Evolutionary conservation across 169 alveolate genomes (phyloP).

Genomic region (Amoebophrya sp.): DNA sequence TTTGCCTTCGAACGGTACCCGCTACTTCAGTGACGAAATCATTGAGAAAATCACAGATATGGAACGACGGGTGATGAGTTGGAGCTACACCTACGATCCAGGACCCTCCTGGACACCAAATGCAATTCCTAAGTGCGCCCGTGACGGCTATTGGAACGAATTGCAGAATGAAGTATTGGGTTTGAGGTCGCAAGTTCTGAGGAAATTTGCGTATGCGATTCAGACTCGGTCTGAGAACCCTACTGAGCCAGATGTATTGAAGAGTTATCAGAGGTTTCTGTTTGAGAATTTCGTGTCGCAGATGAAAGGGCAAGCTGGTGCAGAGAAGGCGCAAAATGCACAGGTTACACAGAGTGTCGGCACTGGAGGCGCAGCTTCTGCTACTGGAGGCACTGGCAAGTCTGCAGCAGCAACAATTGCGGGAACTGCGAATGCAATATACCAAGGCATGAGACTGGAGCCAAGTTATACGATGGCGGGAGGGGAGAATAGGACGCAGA

Average conservation of each 20-base stretch:
- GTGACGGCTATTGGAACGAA: neutral
- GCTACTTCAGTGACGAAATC: neutral
- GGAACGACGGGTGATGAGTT: neutral
- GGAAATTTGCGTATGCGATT: neutral
- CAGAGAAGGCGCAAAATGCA: too few relatives aligned
- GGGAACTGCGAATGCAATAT: neutral
- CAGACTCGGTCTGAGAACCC: neutral
- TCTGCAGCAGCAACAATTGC: too few relatives aligned
- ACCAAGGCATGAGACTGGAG: neutral
- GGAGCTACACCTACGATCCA: neutral
- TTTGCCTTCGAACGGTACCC: neutral
- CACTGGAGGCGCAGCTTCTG: too few relatives aligned
- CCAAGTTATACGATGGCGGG: neutral
- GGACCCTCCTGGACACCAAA: too few relatives aligned
- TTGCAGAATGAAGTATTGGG: neutral
- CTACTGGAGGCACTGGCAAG: too few relatives aligned
- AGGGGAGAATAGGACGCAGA: neutral
- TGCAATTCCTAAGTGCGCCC: neutral
- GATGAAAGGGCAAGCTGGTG: neutral
- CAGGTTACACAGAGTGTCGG: too few relatives aligned
- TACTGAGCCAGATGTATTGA: neutral
- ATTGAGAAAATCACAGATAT: neutral
- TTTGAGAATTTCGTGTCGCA: neutral
- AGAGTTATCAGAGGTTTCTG: neutral
- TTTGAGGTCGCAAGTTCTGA: neutral